Evolutionary conservation across 2,329 filamentous ascomycete species (phyloP).

Genomic region (Penicillium sp.): DNA sequence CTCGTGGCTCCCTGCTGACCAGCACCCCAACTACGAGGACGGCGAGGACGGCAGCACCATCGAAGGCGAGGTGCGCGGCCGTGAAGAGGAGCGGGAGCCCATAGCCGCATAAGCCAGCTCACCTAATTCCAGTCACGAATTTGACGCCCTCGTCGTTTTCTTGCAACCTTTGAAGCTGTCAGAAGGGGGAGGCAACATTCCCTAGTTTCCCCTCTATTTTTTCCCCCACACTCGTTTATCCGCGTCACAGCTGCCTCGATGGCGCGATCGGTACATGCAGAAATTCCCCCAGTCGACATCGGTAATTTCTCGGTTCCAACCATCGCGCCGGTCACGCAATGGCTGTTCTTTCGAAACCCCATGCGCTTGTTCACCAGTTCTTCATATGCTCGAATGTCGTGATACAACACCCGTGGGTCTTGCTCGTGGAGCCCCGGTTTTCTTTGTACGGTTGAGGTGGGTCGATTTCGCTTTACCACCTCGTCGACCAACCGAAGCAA

Average conservation of each 20-base stretch:
- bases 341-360: not conserved
- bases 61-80: conserved; percentile 34
- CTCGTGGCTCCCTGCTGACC: conserved; percentile 71
- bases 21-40: conserved; percentile 49
- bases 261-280: not conserved
- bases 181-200: not conserved
- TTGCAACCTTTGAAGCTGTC: not conserved
- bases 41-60: conserved; percentile 36
- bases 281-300: not conserved
- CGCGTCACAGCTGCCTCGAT: conserved; percentile 2
- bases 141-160: conserved; percentile 7
- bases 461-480: not conserved
- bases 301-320: not conserved
- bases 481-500: not conserved
- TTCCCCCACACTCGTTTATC: not conserved
- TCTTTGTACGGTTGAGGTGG: not conserved
- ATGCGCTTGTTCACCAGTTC: not conserved
- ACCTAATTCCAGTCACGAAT: conserved; percentile 5
- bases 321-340: not conserved
- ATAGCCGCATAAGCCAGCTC: conserved; percentile 19
- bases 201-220: not conserved
- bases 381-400: conserved; percentile 11
- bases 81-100: conserved; percentile 35
- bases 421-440: conserved; percentile 10
- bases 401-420: conserved; percentile 12